Evolutionary conservation across 169 alveolate species (phyloP).

Genomic region (Perkinsus chesapeaki): DNA sequence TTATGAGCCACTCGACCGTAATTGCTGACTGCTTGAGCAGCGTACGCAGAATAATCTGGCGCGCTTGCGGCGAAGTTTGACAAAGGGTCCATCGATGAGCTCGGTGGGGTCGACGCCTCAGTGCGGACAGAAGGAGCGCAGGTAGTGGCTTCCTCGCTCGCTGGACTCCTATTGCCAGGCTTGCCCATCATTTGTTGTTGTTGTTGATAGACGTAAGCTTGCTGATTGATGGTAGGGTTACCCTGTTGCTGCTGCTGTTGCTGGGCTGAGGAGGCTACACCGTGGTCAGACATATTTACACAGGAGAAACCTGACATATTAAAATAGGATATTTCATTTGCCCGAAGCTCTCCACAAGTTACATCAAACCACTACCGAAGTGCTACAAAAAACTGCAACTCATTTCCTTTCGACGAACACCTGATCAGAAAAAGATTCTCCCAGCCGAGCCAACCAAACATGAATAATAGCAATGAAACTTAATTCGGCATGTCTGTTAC

Average conservation of each 20-base stretch:
- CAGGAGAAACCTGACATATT: not conserved
- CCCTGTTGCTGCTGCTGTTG: not conserved
- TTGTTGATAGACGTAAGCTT: not conserved
- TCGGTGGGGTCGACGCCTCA: not conserved
- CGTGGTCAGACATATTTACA: not conserved
- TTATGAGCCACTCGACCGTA: not conserved
- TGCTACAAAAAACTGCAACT: not conserved
- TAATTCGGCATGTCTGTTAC: not conserved
- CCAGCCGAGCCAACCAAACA: too few relatives aligned
- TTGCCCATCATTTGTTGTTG: not conserved
- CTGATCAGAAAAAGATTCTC: too few relatives aligned
- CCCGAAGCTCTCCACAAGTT: too few relatives aligned
- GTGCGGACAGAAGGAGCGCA: not conserved
- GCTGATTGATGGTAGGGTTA: not conserved
- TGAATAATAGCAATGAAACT: not conserved
- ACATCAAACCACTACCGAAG: not conserved
- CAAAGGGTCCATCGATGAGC: not conserved
- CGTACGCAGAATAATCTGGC: not conserved
- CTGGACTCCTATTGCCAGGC: not conserved
- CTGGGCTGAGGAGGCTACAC: not conserved
- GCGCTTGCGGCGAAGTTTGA: not conserved
- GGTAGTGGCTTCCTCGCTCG: not conserved
- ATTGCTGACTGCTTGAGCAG: not conserved
- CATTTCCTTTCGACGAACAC: too few relatives aligned
- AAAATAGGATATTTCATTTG: too few relatives aligned